Evolutionary conservation across 2,329 filamentous ascomycete species (phyloP), one percentile per base, ranked within the genome.

Genomic region (Fusarium citri): DNA sequence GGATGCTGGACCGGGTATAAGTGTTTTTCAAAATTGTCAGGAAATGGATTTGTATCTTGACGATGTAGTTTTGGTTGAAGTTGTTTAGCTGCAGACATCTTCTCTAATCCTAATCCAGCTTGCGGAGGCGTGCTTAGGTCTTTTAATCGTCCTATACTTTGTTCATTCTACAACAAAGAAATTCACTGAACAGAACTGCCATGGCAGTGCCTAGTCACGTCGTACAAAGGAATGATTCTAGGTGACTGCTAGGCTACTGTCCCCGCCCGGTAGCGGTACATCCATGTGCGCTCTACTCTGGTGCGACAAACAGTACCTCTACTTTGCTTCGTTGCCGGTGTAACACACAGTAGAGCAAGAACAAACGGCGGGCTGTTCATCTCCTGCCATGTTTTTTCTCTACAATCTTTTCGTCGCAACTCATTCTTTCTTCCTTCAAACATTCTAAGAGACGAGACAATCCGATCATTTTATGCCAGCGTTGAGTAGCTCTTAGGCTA

Each of bases 211-310:
- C 18, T 37, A 6, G 10, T 37, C 34, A n/a, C 34, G 34, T 37
- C 2, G 34, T n/a, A 37, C 34, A 37, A 37, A n/a, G 3, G 6
- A n/a, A 37, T n/a, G n/a, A n/a, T n/a, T n/a, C 10, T 12, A 37
- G 18, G n/a, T n/a, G 10, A 2, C 18, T 4, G 34, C 34, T 37
- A 37, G 34, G 34, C 34, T n/a, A 37, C 10, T 18, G 12, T 12
- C 34, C 6, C 18, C 2, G 3, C 5, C 18, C 10, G 6, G 18
- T 37, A 37, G 4, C 10, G 18, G 34, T n/a, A 37, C 34, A 11
- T n/a, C 3, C 0, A 12, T 0, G 0, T 37, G 0, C 18, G 10
- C 10, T 1, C 34, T 6, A 2, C 10, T 7, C 8, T 2, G 0
- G 34, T 10, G 6, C 1, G 3, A 2, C 3, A 4, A 12, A 12